Percentiles rank a stretch among this genome's conserved stretches.
phyloP scores from a whole-genome alignment of 441 rosid genomes.

The Gossypium laxum region DNA sequence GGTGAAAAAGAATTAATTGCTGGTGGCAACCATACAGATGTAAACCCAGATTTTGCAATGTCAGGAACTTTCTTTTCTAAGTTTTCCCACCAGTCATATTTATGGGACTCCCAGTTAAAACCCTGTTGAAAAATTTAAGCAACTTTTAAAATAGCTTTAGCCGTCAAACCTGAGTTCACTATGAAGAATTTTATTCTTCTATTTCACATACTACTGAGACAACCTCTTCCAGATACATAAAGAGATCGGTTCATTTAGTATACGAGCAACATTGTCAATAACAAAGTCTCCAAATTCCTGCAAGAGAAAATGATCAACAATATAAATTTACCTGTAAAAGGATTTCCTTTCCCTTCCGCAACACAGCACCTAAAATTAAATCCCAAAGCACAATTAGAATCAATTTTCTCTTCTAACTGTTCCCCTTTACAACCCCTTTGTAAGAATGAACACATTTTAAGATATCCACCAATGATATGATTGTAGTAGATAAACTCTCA shows the following conservation, averaged over 20 bases:
- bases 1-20: conserved; percentile 62
- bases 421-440: not conserved
- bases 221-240: not conserved
- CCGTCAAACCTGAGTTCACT: conserved; percentile 9
- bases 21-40: conserved; percentile 86
- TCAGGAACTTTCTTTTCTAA: conserved; percentile 59
- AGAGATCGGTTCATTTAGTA: not conserved
- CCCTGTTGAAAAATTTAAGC: conserved; percentile 37
- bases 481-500: not conserved
- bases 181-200: not conserved
- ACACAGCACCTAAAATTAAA: conserved; percentile 37
- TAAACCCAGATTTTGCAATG: conserved; percentile 75
- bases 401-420: not conserved
- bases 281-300: not conserved
- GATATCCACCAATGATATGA: not conserved
- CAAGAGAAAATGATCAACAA: not conserved
- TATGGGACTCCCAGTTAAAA: conserved; percentile 89
- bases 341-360: conserved; percentile 68
- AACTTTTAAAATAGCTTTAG: conserved; percentile 1
- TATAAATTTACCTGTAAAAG: conserved; percentile 50
- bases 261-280: not conserved
- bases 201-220: not conserved
- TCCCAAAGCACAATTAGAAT: conserved; percentile 9
- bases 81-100: conserved; percentile 83
- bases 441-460: not conserved